Conservation (phyloP, 2,329 filamentous ascomycete species). For the Capronia americana region DNA sequence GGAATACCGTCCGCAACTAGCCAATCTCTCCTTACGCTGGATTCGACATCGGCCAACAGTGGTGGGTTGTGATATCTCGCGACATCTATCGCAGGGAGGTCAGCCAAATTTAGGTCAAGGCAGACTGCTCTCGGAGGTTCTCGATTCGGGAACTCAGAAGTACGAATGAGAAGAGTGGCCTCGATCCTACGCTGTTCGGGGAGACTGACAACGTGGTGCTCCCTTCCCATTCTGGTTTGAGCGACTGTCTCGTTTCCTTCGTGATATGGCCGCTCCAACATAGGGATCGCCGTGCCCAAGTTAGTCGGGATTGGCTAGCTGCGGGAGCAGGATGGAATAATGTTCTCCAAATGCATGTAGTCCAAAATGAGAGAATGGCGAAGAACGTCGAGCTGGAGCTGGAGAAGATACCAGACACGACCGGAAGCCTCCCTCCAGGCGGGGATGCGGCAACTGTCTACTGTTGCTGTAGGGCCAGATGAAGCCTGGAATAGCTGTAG, state of each 20-base stretch:
- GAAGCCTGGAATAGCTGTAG: neutral
- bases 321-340: neutral
- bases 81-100: neutral
- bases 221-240: neutral
- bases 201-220: neutral
- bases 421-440: neutral
- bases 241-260: neutral
- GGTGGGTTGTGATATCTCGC: neutral
- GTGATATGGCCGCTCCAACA: neutral
- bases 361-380: neutral
- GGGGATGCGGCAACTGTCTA: neutral
- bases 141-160: neutral
- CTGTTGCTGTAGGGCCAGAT: neutral
- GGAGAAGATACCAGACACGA: neutral
- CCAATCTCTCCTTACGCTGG: neutral
- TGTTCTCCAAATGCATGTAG: neutral
- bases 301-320: neutral
- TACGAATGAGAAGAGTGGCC: neutral
- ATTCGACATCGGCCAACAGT: too few species aligned
- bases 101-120: neutral
- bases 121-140: slow-evolving; percentile 5
- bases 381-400: neutral
- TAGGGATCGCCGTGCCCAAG: neutral
- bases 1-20: neutral
- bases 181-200: neutral